Conservation (phyloP, 352 stramenopile species). For the Globisporangium megalacanthum region DNA sequence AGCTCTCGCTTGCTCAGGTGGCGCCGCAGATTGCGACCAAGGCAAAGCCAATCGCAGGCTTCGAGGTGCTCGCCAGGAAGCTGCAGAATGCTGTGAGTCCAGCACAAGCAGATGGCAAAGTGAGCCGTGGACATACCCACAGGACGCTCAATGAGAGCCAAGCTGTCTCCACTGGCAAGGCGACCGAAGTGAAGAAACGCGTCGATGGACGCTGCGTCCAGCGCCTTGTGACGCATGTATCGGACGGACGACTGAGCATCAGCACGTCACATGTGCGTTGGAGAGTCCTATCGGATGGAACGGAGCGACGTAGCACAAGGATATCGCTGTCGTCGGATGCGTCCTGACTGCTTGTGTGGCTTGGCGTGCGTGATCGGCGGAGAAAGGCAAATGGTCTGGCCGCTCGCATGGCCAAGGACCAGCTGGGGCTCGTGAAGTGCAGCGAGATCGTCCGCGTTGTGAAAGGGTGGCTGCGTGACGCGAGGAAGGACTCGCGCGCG, state of each 20-base stretch:
- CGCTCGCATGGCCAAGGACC: constrained; percentile 24
- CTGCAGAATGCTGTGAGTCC: constrained; percentile 26
- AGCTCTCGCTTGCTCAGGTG: not conserved
- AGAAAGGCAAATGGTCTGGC: constrained; percentile 31
- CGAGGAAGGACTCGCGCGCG: constrained; percentile 20
- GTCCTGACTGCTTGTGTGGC: not conserved
- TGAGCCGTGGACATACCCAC: not conserved
- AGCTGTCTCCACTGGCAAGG: constrained; percentile 4
- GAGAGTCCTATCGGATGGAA: not conserved
- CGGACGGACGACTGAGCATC: constrained; percentile 30
- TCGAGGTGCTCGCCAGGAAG: constrained; percentile 23
- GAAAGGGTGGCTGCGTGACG: constrained; percentile 29
- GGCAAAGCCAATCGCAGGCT: constrained; percentile 11
- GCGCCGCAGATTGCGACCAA: not conserved
- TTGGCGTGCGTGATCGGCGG: not conserved
- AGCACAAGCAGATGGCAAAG: constrained; percentile 1
- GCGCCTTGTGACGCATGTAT: constrained; percentile 32
- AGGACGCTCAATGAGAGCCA: not conserved
- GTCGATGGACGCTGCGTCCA: constrained; percentile 35
- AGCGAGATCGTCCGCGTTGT: constrained; percentile 46
- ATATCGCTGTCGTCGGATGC: no score
- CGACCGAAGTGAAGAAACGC: constrained; percentile 26
- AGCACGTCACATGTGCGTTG: constrained; percentile 22
- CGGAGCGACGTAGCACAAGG: no score
- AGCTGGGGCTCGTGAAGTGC: constrained; percentile 40